phyloP scores from a whole-genome alignment of 208 protist species.

The Trypanosoma boissoni region DNA sequence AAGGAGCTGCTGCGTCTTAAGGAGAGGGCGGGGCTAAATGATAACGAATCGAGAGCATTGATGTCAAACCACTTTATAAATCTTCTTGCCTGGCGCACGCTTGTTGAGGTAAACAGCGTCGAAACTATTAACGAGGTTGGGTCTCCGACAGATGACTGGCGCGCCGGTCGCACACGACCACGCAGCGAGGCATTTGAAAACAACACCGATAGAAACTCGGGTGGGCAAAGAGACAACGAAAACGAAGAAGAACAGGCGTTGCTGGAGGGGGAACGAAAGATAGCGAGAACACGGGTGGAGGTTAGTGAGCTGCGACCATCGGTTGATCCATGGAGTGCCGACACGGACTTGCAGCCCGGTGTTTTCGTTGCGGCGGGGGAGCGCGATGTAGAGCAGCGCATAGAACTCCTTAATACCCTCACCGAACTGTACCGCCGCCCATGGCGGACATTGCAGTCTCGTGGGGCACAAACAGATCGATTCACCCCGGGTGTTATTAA shows the following conservation, averaged over 20 bases:
- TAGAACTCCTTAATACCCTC: conserved; percentile 60
- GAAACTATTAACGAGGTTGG: too few species aligned
- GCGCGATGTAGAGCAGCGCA: conserved; percentile 53
- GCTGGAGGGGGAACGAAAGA: neutral
- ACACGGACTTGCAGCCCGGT: conserved; percentile 31
- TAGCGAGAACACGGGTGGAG: conserved; percentile 13
- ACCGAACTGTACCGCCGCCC: conserved; percentile 61
- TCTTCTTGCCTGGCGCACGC: conserved; percentile 71
- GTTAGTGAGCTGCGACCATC: conserved; percentile 36
- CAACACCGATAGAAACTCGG: conserved; percentile 1
- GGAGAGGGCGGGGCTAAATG: conserved; percentile 34
- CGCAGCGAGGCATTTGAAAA: conserved; percentile 12
- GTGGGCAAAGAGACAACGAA: neutral
- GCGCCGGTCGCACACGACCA: neutral
- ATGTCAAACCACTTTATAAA: conserved; percentile 90
- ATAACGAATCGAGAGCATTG: conserved; percentile 52
- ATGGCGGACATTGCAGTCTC: conserved; percentile 48
- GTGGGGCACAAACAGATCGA: conserved; percentile 64
- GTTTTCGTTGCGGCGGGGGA: conserved; percentile 62
- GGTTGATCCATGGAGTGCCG: conserved; percentile 58
- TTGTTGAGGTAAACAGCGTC: conserved; percentile 62
- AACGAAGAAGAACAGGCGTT: neutral
- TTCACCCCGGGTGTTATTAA: conserved; percentile 72
- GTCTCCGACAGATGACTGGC: neutral
- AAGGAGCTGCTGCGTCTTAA: conserved; percentile 48